Evolutionary conservation across 768 basidiomycete species (phyloP).

Genomic region (Dendrothele bispora): DNA sequence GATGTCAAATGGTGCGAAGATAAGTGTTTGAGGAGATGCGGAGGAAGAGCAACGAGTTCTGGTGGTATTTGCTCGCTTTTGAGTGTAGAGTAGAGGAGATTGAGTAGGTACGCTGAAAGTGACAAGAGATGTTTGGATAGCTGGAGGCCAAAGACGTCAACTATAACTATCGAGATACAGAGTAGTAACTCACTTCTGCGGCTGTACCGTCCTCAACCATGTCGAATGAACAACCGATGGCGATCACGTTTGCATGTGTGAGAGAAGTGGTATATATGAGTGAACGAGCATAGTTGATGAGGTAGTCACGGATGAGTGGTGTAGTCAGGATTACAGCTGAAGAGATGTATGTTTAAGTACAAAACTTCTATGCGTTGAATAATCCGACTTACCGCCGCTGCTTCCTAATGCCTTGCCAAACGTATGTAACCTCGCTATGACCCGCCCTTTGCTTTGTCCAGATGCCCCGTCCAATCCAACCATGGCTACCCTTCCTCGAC

Average conservation of each 20-base stretch:
- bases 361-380: neutral
- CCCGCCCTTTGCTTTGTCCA: constrained; percentile 36
- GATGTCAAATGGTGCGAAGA: neutral
- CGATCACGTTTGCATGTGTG: constrained; percentile 72
- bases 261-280: constrained; percentile 91
- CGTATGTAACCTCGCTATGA: constrained; percentile 81
- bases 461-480: constrained; percentile 56
- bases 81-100: constrained; percentile 42
- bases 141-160: no score
- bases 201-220: constrained; percentile 69
- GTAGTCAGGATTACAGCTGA: constrained; percentile 76
- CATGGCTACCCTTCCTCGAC: constrained; percentile 70
- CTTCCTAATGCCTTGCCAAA: constrained; percentile 91
- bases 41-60: constrained; percentile 36
- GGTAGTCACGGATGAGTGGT: constrained; percentile 72
- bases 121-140: constrained; percentile 13
- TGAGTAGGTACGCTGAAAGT: constrained; percentile 39
- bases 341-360: neutral
- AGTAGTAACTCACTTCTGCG: constrained; percentile 43
- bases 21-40: constrained; percentile 27
- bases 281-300: constrained; percentile 89
- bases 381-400: constrained; percentile 68
- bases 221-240: constrained; percentile 78
- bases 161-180: neutral
- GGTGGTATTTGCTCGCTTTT: constrained; percentile 30